Evolutionary conservation across 306 rosid genomes (phyloP).

Genomic region (Canavalia ensiformis): DNA sequence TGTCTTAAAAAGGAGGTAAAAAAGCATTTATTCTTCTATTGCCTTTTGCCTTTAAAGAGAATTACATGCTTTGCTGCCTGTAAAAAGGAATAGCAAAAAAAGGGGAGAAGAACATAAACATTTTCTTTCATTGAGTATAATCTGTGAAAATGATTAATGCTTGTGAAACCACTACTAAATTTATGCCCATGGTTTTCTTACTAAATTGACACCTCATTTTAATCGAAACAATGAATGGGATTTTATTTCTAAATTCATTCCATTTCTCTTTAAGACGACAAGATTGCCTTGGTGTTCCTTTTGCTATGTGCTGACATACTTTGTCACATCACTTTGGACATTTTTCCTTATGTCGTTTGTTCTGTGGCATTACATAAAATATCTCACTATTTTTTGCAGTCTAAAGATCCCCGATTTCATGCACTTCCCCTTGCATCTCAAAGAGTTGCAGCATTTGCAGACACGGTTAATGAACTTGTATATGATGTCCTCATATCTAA

Average conservation of each 20-base stretch:
- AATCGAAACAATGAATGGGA: conserved; percentile 16
- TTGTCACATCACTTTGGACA: background rate
- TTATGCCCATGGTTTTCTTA: conserved; percentile 11
- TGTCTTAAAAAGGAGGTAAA: conserved; percentile 12
- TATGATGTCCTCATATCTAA: conserved; percentile 98
- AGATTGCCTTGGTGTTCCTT: conserved; percentile 40
- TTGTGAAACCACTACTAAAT: conserved; percentile 1
- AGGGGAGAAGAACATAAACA: background rate
- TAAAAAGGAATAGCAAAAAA: conserved; percentile 1
- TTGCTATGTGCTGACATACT: conserved; percentile 27
- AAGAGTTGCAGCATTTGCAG: conserved; percentile 93
- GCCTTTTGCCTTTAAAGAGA: conserved; percentile 11
- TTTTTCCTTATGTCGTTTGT: conserved; percentile 18
- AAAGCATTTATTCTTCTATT: conserved; percentile 15
- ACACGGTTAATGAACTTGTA: conserved; percentile 94
- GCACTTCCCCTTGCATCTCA: conserved; percentile 96
- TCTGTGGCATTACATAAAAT: conserved; percentile 29
- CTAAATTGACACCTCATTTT: background rate
- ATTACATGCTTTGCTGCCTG: conserved; percentile 31
- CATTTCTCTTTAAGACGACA: background rate
- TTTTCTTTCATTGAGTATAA: conserved; percentile 31
- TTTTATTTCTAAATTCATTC: conserved; percentile 27
- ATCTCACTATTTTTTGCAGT: conserved; percentile 66
- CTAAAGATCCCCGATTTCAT: conserved; percentile 98
- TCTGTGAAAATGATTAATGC: conserved; percentile 17